These are phyloP conservation scores for Botrytis porri DNA, from an alignment of 2,329 filamentous ascomycete genomes.

Conservation along the genomic window DNA sequence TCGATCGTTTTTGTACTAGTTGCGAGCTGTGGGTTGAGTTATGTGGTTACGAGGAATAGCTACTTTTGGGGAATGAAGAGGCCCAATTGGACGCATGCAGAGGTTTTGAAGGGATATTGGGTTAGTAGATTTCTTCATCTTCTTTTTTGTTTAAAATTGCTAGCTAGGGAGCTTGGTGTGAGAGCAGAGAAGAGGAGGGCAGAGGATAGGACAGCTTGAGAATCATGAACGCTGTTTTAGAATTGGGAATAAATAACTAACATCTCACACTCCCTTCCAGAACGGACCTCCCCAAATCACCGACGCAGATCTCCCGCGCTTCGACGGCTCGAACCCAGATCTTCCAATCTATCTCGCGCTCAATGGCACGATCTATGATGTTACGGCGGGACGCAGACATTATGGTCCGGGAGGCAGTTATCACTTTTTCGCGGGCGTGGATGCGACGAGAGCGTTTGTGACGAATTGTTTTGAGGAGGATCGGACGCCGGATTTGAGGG, in stretches of 20 bases:
- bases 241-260: neutral
- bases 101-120: conserved; percentile 30
- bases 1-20: conserved; percentile 34
- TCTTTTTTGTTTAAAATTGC: neutral
- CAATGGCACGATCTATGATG: conserved; percentile 84
- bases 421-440: conserved; percentile 78
- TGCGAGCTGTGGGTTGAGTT: conserved; percentile 30
- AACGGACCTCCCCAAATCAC: conserved; percentile 67
- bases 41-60: conserved; percentile 37
- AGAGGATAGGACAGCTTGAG: neutral
- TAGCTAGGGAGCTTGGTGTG: neutral
- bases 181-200: neutral
- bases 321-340: conserved; percentile 71
- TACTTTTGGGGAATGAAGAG: conserved; percentile 33
- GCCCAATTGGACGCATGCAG: conserved; percentile 30
- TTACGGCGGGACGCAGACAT: conserved; percentile 62
- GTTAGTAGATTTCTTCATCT: conserved; percentile 21
- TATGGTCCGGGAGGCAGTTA: conserved; percentile 87
- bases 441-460: conserved; percentile 84
- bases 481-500: conserved; percentile 76
- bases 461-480: conserved; percentile 86
- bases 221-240: neutral
- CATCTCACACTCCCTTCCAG: conserved; percentile 38
- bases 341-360: conserved; percentile 88
- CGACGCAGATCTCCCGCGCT: conserved; percentile 66